These are phyloP conservation scores for Pterocarpus santalinus DNA, from an alignment of 306 rosid species.

Conservation along the genomic window DNA sequence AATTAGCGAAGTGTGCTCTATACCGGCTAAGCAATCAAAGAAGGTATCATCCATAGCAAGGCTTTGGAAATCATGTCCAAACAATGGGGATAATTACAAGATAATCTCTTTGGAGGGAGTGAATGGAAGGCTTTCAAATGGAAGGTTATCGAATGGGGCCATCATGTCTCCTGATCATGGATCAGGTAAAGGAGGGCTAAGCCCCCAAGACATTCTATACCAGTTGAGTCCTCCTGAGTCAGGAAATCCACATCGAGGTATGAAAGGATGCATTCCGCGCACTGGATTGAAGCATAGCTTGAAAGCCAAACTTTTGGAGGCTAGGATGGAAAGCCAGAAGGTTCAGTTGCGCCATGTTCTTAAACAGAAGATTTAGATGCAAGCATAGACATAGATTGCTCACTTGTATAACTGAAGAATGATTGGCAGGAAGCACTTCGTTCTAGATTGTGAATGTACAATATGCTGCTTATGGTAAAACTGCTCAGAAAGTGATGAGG, in stretches of 20 bases:
- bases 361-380: conserved; percentile 78
- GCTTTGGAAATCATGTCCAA: conserved; percentile 81
- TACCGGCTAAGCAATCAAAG: conserved; percentile 74
- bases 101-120: conserved; percentile 76
- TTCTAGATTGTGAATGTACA: conserved; percentile 40
- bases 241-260: conserved; percentile 64
- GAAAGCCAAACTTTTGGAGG: conserved; percentile 91
- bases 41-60: conserved; percentile 77
- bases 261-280: conserved; percentile 88
- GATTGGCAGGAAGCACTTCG: conserved; percentile 41
- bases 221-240: conserved; percentile 80
- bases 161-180: conserved; percentile 72
- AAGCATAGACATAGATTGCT: conserved; percentile 42
- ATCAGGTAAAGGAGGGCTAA: conserved; percentile 66
- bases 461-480: conserved; percentile 45
- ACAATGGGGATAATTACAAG: conserved; percentile 74
- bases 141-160: conserved; percentile 67
- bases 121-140: conserved; percentile 78
- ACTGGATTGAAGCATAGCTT: conserved; percentile 72
- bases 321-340: conserved; percentile 89
- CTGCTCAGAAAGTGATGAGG: conserved; percentile 48
- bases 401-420: conserved; percentile 28
- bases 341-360: conserved; percentile 92
- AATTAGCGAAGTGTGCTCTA: conserved; percentile 75
- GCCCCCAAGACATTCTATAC: conserved; percentile 73